Conservation (phyloP, 1,139 yeast genomes). For the Eremothecium cymbalariae region DNA sequence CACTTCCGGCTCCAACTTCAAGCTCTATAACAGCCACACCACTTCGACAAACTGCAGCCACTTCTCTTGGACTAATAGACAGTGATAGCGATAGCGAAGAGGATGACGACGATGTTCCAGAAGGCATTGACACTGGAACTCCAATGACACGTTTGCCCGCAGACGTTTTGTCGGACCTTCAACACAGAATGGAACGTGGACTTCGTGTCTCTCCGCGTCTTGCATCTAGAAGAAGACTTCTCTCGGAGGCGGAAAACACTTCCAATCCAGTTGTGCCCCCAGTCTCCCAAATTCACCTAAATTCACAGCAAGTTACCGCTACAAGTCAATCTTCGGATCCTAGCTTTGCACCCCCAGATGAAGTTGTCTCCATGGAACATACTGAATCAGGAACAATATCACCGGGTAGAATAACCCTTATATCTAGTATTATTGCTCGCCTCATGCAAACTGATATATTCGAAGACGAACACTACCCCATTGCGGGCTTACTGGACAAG, state of each 20-base stretch:
- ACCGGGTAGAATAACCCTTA: constrained; percentile 40
- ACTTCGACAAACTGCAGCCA: background rate
- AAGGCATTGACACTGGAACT: constrained; percentile 12
- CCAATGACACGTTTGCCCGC: constrained; percentile 20
- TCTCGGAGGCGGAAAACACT: constrained; percentile 16
- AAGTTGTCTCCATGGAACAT: constrained; percentile 21
- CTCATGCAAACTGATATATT: constrained; percentile 43
- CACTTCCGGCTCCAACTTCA: background rate
- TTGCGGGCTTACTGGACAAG: constrained; percentile 37
- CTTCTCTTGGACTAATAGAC: background rate
- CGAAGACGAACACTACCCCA: constrained; percentile 42
- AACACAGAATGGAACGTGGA: constrained; percentile 25
- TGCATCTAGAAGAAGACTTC: constrained; percentile 19
- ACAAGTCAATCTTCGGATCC: constrained; percentile 29
- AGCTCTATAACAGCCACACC: constrained; percentile 5
- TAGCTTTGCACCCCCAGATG: constrained; percentile 5
- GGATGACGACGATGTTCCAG: constrained; percentile 16
- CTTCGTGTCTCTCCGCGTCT: constrained; percentile 24
- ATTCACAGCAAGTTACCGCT: constrained; percentile 21
- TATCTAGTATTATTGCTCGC: constrained; percentile 42
- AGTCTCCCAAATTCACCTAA: constrained; percentile 18
- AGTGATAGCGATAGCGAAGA: constrained; percentile 14
- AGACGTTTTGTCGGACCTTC: constrained; percentile 26
- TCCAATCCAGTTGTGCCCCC: constrained; percentile 10
- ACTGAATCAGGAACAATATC: constrained; percentile 38